Evolutionary conservation across 2,329 filamentous ascomycete genomes (phyloP), one percentile per base, ranked within the genome.

Genomic region (Penicillium brevicompactum): DNA sequence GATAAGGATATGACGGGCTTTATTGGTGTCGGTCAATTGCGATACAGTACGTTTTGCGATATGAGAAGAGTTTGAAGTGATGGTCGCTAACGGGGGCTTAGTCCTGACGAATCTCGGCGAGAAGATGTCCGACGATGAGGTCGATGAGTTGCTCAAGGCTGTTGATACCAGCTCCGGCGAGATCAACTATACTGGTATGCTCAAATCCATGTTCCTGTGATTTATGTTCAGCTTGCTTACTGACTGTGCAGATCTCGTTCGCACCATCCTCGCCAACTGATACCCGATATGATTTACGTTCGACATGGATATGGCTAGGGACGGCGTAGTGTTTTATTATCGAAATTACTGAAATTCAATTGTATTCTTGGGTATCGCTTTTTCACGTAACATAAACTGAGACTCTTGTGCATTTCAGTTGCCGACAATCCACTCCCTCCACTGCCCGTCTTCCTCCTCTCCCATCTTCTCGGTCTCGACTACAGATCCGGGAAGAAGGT

Each of bases 101-200:
- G 93, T 99, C 74, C 80, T 99, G 70, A 99, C 94, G 54, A 97
- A 97, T 75, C 80, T 99, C 68, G 94, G 94, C 69, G 94, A 99
- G 87, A 97, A 97, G 84, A 97, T 99, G 92, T 91, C 89, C 59
- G 93, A 99, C 69, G 94, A 97, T 62, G 94, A 99, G 82, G 94
- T 99, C 46, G 93, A 97, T 75, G 94, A 99, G 84, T 84, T 99
- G 72, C 87, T 99, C 76, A 99, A 97, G 87, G 92, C 92, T 0
- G 93, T 97, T 63, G 94, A 99, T 74, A 96, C 92, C 58, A 94
- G 89, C 78, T 93, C 89, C 53, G 92, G 93, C 66, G 92, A 97
- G 84, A 91, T 99, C 77, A 96, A 97, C 82, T 99, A 99, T 77
- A 92, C 89, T 64, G 92, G 91, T 94, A 82, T 62, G 87, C 24